phyloP scores from a whole-genome alignment of 169 alveolate species.

The Perkinsus chesapeaki region DNA sequence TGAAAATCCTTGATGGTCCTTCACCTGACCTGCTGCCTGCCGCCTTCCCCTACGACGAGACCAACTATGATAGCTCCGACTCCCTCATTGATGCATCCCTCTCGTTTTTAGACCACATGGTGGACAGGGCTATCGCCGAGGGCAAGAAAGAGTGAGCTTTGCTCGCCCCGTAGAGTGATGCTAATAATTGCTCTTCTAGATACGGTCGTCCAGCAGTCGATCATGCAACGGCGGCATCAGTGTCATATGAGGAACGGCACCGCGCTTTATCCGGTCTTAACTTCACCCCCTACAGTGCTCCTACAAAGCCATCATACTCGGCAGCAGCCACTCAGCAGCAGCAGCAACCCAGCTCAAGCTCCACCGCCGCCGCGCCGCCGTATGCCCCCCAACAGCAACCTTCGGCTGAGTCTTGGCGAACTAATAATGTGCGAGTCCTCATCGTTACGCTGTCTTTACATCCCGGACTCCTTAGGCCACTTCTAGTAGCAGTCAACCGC shows the following conservation, averaged over 20 bases:
- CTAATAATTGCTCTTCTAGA: neutral
- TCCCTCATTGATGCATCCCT: neutral
- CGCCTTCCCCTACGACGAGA: neutral
- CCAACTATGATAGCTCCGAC: neutral
- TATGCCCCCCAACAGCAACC: too few species aligned
- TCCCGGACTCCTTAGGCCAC: too few species aligned
- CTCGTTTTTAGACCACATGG: neutral
- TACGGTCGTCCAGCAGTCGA: neutral
- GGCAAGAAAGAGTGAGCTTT: neutral
- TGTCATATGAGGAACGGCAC: neutral
- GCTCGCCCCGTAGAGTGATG: neutral
- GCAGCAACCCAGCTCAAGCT: neutral
- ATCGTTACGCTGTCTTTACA: too few species aligned
- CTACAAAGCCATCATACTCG: neutral
- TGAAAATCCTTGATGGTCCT: neutral
- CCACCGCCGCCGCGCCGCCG: neutral
- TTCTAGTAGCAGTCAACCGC: neutral
- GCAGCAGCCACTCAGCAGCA: neutral
- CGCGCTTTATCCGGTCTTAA: neutral
- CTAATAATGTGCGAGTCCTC: too few species aligned
- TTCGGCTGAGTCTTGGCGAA: neutral
- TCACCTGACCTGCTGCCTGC: neutral
- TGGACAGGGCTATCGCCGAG: neutral
- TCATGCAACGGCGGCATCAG: neutral
- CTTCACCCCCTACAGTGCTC: neutral